Evolutionary conservation across 192 early-diverging fungal genomes (phyloP), one percentile per base, ranked within the genome.

Genomic region (Dispira simplex): DNA sequence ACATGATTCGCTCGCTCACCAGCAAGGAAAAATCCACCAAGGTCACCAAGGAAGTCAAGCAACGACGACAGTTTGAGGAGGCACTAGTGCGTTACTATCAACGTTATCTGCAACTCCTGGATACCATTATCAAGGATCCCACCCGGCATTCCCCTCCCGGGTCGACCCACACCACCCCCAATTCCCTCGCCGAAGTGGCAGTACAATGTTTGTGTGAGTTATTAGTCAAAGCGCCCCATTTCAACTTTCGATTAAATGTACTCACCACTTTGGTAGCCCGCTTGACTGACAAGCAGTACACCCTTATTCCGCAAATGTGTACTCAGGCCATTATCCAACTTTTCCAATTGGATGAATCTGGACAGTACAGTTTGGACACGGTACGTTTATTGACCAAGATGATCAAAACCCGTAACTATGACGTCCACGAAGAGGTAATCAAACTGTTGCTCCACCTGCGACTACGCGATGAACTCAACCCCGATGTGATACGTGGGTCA

Each of bases 221-320:
- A 6, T 73, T 95, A 54, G 87, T 76, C 9, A 77, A 81, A 18
- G 80, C 87, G 14, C 84, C 96, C 18, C 94, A 97, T 71, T 98
- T 98, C 76, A 98, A 98, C 77, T 98, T 92, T 69, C 85, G 94
- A 49, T 70, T 85, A 48, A 92, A 98, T 66, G 69, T 98, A 43
- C 80, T 98, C 77, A 87, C 85, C 3, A 81, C 88, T 1, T 69
- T 97, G 28, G 83, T 97, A 9, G 75, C 79, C 18, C 83, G 86
- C 53, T 89, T 93, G 81, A 86, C 78, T 64, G 75, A 75, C 46
- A 64, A 66, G 54, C 46, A 75, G 58, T 75, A 81, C 65, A 71
- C 85, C 65, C 66, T 77, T 49, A 80, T 90, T 58, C 77, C 87
- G 1, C 77, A 80, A 51, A 76, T 88, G 8, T 90, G 87, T 55